These are phyloP conservation scores for Triangularia verruculosa DNA, from an alignment of 2,329 filamentous ascomycete genomes.

Conservation along the genomic window DNA sequence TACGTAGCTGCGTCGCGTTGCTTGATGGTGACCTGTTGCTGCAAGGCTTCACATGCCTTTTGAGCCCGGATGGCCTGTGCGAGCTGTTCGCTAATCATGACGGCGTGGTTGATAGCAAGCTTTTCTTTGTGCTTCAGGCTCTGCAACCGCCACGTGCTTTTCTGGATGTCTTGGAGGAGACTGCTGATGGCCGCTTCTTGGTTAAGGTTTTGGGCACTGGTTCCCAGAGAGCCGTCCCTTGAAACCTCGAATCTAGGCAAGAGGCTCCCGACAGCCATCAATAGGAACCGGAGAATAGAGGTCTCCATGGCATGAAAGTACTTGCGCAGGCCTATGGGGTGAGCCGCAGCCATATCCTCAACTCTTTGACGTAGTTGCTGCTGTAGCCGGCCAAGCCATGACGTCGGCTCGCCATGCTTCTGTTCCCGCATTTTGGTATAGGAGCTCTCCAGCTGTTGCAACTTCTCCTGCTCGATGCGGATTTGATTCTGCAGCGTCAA, in stretches of 20 bases:
- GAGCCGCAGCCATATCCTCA: neutral
- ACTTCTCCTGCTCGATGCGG: neutral
- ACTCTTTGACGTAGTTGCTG: neutral
- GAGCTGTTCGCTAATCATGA: neutral
- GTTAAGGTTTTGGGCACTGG: neutral
- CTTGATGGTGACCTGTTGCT: neutral
- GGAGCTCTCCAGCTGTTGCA: neutral
- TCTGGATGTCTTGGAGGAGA: neutral
- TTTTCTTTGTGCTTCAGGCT: neutral
- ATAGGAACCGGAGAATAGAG: neutral
- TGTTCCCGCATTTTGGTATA: neutral
- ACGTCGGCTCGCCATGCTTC: neutral
- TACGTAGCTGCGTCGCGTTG: neutral
- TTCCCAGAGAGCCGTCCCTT: neutral
- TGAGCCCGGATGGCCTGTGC: neutral
- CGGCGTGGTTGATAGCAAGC: neutral
- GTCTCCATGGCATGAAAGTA: neutral
- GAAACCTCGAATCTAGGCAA: neutral
- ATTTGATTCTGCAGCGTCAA: neutral
- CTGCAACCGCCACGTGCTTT: neutral
- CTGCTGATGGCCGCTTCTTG: neutral
- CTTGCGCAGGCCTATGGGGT: neutral
- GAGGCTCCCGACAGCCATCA: neutral
- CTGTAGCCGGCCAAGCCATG: conserved; percentile 4
- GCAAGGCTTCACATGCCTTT: neutral